phyloP scores from a whole-genome alignment of 257 asterid genomes.

The Nicotiana knightiana region DNA sequence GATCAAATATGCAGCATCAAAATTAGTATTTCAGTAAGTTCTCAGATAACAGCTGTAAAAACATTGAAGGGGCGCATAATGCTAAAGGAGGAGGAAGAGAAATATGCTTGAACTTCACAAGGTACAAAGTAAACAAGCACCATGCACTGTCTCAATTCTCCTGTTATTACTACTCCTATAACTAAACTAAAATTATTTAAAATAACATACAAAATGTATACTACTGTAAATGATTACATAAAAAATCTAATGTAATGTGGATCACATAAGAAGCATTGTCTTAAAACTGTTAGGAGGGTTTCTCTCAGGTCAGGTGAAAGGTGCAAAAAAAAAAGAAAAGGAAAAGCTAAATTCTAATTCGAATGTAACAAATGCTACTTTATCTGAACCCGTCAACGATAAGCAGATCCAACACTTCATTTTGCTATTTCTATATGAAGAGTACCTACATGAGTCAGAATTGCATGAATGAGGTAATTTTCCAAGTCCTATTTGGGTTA shows the following conservation, averaged over 20 bases:
- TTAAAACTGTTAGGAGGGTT: not conserved
- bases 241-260: not conserved
- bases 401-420: not conserved
- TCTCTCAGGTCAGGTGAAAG: not conserved
- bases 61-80: not conserved
- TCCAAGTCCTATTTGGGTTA: not conserved
- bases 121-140: not conserved
- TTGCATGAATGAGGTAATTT: not conserved
- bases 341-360: not conserved
- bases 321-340: not conserved
- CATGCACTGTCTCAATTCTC: not conserved
- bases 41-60: not conserved
- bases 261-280: not conserved
- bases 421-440: no score
- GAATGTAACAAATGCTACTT: not conserved
- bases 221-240: not conserved
- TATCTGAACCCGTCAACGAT: not conserved
- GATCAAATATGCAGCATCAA: not conserved
- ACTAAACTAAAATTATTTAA: not conserved
- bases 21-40: not conserved
- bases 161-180: not conserved
- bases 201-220: not conserved
- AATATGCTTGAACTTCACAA: slow-evolving; percentile 1
- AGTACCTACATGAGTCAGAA: no score
- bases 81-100: not conserved